phyloP scores from a whole-genome alignment of 2,329 filamentous ascomycete species.

The Sporothrix inflata region DNA sequence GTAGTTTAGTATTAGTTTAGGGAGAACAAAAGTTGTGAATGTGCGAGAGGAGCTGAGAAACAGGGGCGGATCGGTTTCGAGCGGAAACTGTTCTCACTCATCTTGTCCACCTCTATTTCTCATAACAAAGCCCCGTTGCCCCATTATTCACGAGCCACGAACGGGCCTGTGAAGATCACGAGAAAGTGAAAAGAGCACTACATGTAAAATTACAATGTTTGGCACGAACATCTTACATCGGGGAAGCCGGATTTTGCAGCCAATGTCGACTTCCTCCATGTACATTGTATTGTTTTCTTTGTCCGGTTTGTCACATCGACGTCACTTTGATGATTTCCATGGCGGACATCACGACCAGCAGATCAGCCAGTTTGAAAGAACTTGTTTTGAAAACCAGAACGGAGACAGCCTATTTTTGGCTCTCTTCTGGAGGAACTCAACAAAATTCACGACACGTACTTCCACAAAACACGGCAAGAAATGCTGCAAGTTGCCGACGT shows the following conservation, averaged over 20 bases:
- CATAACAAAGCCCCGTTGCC: background rate
- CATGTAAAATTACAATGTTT: slow-evolving; percentile 23
- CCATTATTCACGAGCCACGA: background rate
- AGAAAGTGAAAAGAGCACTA: background rate
- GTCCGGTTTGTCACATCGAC: background rate
- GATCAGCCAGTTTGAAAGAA: background rate
- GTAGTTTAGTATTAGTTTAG: background rate
- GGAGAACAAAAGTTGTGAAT: background rate
- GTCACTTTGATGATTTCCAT: slow-evolving; percentile 4
- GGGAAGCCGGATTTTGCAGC: background rate
- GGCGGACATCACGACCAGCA: slow-evolving; percentile 12
- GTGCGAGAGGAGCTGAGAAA: background rate
- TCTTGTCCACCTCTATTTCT: background rate
- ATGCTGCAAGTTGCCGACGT: too few relatives aligned
- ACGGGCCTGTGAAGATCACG: background rate
- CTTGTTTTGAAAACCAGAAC: background rate
- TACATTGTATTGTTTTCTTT: too few relatives aligned
- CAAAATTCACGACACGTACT: background rate
- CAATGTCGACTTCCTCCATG: background rate
- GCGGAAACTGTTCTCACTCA: slow-evolving; percentile 22
- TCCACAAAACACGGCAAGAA: background rate
- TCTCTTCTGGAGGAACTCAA: background rate
- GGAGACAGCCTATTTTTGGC: background rate
- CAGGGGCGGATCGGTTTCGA: slow-evolving; percentile 23
- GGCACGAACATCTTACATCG: slow-evolving; percentile 29